phyloP scores from a whole-genome alignment of 192 early-diverging fungal genomes.

The Gaertneriomyces sp. region DNA sequence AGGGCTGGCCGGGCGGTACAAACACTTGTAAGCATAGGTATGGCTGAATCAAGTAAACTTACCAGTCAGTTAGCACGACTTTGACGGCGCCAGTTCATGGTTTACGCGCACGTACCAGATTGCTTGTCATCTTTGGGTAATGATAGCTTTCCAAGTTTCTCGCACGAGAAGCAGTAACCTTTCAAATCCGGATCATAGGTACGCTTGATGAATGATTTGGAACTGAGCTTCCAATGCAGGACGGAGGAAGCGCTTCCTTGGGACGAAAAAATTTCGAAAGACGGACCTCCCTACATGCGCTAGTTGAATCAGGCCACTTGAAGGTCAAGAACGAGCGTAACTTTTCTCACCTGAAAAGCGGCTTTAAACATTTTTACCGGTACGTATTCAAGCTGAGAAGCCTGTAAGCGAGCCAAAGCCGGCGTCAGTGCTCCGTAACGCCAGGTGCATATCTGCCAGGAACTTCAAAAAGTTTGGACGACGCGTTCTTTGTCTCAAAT shows the following conservation, averaged over 20 bases:
- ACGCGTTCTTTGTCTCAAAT: too few species aligned
- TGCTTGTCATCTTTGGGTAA: constrained; percentile 44
- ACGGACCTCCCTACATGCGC: constrained; percentile 32
- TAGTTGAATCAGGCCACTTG: background rate
- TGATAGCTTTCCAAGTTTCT: constrained; percentile 32
- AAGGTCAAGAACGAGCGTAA: background rate
- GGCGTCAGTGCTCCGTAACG: too few species aligned
- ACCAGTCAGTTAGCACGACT: background rate
- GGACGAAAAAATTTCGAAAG: constrained; percentile 36
- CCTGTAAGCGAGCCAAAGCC: too few species aligned
- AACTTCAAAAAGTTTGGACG: too few species aligned
- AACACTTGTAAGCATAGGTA: constrained; percentile 43
- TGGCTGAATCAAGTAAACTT: constrained; percentile 42
- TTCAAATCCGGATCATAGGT: constrained; percentile 37
- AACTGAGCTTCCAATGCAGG: constrained; percentile 35
- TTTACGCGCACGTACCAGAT: constrained; percentile 13
- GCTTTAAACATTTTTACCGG: constrained; percentile 31
- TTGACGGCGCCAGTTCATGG: too few species aligned
- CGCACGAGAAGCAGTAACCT: constrained; percentile 36
- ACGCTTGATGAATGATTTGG: constrained; percentile 33
- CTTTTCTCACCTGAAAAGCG: constrained; percentile 29
- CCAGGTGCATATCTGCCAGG: too few species aligned
- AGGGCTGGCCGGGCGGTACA: constrained; percentile 27
- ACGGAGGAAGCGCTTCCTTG: constrained; percentile 30
- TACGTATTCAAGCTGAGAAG: too few species aligned